Conservation (phyloP, 441 rosid species). For the Macaranga tanarius region DNA sequence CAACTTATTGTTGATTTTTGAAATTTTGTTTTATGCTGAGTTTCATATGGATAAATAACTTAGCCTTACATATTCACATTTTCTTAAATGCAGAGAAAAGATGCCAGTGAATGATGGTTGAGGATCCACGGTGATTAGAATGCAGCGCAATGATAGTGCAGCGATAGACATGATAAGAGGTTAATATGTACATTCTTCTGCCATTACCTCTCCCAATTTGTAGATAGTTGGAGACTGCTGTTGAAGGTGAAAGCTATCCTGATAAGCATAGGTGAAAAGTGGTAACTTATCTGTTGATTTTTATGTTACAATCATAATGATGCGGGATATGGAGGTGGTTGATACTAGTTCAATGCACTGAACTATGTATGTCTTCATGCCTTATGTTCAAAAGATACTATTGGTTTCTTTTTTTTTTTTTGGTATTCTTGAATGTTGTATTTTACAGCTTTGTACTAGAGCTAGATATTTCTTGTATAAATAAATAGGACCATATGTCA, state of each 20-base stretch:
- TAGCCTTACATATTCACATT: conserved; percentile 21
- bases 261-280: conserved; percentile 7
- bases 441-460: background rate
- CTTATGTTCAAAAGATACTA: background rate
- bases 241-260: background rate
- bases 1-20: conserved; percentile 1
- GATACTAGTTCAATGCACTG: background rate
- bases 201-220: background rate
- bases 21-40: conserved; percentile 6
- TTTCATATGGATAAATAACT: conserved; percentile 12
- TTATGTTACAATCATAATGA: background rate
- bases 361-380: background rate
- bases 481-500: background rate
- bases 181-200: conserved; percentile 1
- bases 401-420: background rate
- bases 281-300: conserved; percentile 1
- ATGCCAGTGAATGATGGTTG: conserved; percentile 34
- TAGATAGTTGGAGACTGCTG: conserved; percentile 3
- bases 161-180: conserved; percentile 21
- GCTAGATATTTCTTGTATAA: background rate
- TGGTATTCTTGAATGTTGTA: background rate
- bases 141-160: conserved; percentile 24
- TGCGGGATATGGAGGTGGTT: background rate
- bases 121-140: conserved; percentile 22
- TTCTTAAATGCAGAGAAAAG: conserved; percentile 49